Evolutionary conservation across 1,139 yeast species (phyloP).

Genomic region (Debaryomyces psychrophilus): DNA sequence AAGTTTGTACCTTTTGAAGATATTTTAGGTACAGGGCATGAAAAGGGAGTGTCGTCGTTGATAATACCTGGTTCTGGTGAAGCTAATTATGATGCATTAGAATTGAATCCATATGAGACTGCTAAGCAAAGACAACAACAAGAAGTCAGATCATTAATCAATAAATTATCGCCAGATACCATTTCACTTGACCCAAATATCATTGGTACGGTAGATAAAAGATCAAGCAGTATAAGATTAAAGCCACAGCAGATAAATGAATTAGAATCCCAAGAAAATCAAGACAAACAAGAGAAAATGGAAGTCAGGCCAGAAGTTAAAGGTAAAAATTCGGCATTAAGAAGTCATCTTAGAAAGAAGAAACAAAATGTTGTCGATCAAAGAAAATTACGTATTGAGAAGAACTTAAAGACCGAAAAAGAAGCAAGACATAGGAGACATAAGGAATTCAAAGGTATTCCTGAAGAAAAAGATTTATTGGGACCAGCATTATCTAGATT

Average conservation of each 20-base stretch:
- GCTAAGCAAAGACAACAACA: conserved; percentile 92
- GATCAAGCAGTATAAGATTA: conserved; percentile 64
- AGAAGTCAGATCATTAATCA: conserved; percentile 83
- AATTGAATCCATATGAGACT: conserved; percentile 89
- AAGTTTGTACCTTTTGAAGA: conserved; percentile 95
- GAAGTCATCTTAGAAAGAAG: conserved; percentile 82
- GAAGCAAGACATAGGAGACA: conserved; percentile 62
- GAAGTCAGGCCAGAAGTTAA: conserved; percentile 64
- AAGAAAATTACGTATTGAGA: conserved; percentile 80
- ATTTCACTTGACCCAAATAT: conserved; percentile 86
- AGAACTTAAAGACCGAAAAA: conserved; percentile 74
- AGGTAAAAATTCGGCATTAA: conserved; percentile 81
- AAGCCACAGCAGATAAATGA: conserved; percentile 62
- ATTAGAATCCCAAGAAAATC: conserved; percentile 40
- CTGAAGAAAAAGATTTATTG: conserved; percentile 54
- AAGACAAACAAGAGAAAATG: conserved; percentile 37
- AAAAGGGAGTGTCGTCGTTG: conserved; percentile 72
- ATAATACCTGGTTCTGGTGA: conserved; percentile 98
- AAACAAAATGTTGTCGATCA: conserved; percentile 86
- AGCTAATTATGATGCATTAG: conserved; percentile 95
- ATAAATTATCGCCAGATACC: conserved; percentile 91
- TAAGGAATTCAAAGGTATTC: conserved; percentile 52
- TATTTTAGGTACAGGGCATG: conserved; percentile 87
- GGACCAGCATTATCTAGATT: conserved; percentile 65
- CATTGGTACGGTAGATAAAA: conserved; percentile 82